phyloP scores from a whole-genome alignment of 2,329 filamentous ascomycete species.

The Cytospora chrysosperma region DNA sequence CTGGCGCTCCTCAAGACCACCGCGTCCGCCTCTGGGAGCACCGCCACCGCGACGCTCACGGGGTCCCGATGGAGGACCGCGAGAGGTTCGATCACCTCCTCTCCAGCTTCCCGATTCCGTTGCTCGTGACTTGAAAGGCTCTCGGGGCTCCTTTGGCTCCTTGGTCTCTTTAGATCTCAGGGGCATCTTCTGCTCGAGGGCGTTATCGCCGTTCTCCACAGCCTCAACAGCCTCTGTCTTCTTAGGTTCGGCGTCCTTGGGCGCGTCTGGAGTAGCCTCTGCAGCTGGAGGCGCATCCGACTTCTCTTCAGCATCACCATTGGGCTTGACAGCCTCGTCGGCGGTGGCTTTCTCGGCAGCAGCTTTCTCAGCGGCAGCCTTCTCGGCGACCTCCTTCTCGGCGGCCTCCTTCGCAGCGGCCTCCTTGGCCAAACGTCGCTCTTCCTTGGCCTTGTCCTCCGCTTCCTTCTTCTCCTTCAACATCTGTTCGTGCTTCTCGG shows the following conservation, averaged over 20 bases:
- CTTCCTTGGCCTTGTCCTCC: slow-evolving; percentile 82
- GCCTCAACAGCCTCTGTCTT: slow-evolving; percentile 32
- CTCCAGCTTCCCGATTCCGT: slow-evolving; percentile 62
- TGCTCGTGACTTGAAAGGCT: slow-evolving; percentile 52
- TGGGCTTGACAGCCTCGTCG: slow-evolving; percentile 29
- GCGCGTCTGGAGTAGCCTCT: slow-evolving; percentile 28
- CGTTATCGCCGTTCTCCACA: slow-evolving; percentile 33
- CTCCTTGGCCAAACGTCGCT: slow-evolving; percentile 64
- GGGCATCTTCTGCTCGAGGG: slow-evolving; percentile 50
- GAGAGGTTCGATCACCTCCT: slow-evolving; percentile 48
- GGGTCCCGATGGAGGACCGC: slow-evolving; percentile 44
- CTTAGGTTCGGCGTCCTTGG: slow-evolving; percentile 25
- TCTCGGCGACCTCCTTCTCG: slow-evolving; percentile 44
- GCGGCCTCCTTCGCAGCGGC: slow-evolving; percentile 59
- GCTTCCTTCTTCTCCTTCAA: slow-evolving; percentile 81
- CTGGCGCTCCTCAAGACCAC: slow-evolving; percentile 31
- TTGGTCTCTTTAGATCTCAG: slow-evolving; percentile 38
- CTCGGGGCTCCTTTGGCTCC: slow-evolving; percentile 41
- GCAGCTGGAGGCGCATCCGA: slow-evolving; percentile 30
- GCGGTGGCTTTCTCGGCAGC: slow-evolving; percentile 34
- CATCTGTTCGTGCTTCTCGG: slow-evolving; percentile 76
- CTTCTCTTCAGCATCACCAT: slow-evolving; percentile 27
- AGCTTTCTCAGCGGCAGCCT: slow-evolving; percentile 34
- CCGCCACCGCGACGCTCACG: slow-evolving; percentile 42
- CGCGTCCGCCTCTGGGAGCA: slow-evolving; percentile 41